Conservation (phyloP, 73 alveolate species). For the Blepharisma stoltei region DNA sequence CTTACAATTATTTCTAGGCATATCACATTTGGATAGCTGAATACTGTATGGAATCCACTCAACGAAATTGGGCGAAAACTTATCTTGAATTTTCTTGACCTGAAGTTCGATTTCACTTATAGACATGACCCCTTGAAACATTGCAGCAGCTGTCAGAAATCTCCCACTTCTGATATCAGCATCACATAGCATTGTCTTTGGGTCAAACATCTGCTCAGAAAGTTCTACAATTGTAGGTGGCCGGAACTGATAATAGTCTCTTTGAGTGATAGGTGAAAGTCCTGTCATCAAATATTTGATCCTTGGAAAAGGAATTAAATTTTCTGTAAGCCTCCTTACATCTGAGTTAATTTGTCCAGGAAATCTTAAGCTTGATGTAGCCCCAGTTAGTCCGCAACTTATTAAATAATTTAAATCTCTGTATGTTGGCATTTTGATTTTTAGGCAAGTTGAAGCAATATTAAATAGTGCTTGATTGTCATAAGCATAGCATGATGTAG, state of each 20-base stretch:
- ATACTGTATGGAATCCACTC: slow-evolving; percentile 49
- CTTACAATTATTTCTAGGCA: slow-evolving; percentile 27
- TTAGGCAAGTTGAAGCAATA: slow-evolving; percentile 34
- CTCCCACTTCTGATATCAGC: not conserved
- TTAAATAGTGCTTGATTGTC: slow-evolving; percentile 75
- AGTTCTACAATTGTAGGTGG: slow-evolving; percentile 21
- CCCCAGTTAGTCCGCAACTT: slow-evolving; percentile 29
- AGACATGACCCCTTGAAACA: slow-evolving; percentile 42
- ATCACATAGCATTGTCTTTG: slow-evolving; percentile 44
- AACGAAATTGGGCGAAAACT: slow-evolving; percentile 56
- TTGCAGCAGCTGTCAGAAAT: not conserved
- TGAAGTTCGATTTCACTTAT: slow-evolving; percentile 85
- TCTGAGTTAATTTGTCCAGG: slow-evolving; percentile 51
- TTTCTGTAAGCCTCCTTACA: slow-evolving; percentile 41
- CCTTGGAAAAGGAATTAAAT: slow-evolving; percentile 59
- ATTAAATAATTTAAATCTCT: slow-evolving; percentile 42
- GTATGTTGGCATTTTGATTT: slow-evolving; percentile 34
- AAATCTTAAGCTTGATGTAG: slow-evolving; percentile 46
- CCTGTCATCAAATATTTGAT: slow-evolving; percentile 47
- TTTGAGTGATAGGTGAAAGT: slow-evolving; percentile 46
- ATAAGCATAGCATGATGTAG: slow-evolving; percentile 62
- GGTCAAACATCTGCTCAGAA: slow-evolving; percentile 34
- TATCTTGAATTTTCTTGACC: slow-evolving; percentile 65
- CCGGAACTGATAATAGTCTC: slow-evolving; percentile 9
- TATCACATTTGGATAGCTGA: slow-evolving; percentile 31